Evolutionary conservation across 1,284 basidiomycete species (phyloP).

Genomic region (Melanopsichium pennsylvanicum): DNA sequence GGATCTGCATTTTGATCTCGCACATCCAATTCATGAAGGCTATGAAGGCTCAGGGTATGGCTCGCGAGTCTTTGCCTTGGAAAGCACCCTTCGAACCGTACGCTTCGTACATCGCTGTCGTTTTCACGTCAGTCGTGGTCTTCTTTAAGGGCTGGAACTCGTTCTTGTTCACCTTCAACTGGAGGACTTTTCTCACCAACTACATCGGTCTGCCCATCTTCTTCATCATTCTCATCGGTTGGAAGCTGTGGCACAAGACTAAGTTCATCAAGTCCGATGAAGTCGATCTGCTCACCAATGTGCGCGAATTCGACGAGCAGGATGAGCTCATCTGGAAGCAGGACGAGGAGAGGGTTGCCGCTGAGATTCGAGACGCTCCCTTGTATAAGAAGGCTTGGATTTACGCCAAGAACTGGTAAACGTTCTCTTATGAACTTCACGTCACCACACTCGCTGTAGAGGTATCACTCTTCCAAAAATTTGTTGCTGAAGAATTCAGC

Average conservation of each 20-base stretch:
- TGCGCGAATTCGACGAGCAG: conserved; percentile 42
- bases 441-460: too few relatives aligned
- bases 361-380: conserved; percentile 8
- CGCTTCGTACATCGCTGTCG: conserved; percentile 71
- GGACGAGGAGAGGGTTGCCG: conserved; percentile 38
- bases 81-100: conserved; percentile 48
- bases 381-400: conserved; percentile 35
- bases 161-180: conserved; percentile 79
- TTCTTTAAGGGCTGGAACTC: conserved; percentile 70
- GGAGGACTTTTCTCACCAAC: conserved; percentile 72
- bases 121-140: conserved; percentile 73
- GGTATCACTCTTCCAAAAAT: too few relatives aligned
- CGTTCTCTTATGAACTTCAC: too few relatives aligned
- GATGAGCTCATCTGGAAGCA: conserved; percentile 34
- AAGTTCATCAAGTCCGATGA: conserved; percentile 42
- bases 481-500: too few relatives aligned
- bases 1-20: conserved; percentile 74
- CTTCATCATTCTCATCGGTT: conserved; percentile 49
- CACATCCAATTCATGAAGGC: conserved; percentile 82
- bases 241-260: conserved; percentile 52
- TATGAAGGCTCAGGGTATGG: conserved; percentile 77
- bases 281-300: conserved; percentile 56
- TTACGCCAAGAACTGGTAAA: conserved; percentile 47
- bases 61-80: conserved; percentile 74
- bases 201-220: conserved; percentile 58